Base-by-base conservation (phyloP, 768 basidiomycete species). In the Tricholoma sp. region DNA sequence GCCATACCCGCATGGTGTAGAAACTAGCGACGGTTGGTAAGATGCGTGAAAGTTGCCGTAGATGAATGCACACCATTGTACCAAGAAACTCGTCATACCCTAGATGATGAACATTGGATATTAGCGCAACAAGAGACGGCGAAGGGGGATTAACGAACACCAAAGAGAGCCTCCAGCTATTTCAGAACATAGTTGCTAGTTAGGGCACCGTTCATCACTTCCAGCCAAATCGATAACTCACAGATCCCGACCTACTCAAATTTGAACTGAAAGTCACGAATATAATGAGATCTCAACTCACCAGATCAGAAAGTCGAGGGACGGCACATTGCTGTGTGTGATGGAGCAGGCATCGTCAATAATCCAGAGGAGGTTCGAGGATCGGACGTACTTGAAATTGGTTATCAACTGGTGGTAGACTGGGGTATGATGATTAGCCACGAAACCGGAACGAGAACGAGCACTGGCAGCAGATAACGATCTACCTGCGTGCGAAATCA, bases 51-150 rank as follows among this genome's bases (percentile, higher is more conserved):
- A 19, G 34, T 9, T 35, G 31, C 35, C 16, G 45, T 22, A 24
- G 14, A 67, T 72, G 31, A 78, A 9, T 11, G 22, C 19, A 21
- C 12, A 45, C 79, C 71, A 74, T 68, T 85, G 84, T 5, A 84
- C 83, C 19, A 82, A 66, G 41, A 75, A 68, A 5, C 76, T 79
- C 11, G 79, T 82, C 18, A 81, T 61, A 3, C 78, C 82, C 78
- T 83, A 65, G 34, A 16, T 9, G 58, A 60, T 9, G 55, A 31
- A 45, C 21, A 22, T 2, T 9, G n/a, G n/a, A 34, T 14, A 19
- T 24, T 27, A 55, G 16, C n/a, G n/a, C n/a, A n/a, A n/a, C n/a
- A 39, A n/a, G n/a, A 16, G 5, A n/a, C 4, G n/a, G 37, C 24
- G 52, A 24, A n/a, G n/a, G 16, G 19, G 19, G 39, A 14, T n/a